Evolutionary conservation across 2,329 filamentous ascomycete species (phyloP).

Genomic region (Paraconiothyrium brasiliense): DNA sequence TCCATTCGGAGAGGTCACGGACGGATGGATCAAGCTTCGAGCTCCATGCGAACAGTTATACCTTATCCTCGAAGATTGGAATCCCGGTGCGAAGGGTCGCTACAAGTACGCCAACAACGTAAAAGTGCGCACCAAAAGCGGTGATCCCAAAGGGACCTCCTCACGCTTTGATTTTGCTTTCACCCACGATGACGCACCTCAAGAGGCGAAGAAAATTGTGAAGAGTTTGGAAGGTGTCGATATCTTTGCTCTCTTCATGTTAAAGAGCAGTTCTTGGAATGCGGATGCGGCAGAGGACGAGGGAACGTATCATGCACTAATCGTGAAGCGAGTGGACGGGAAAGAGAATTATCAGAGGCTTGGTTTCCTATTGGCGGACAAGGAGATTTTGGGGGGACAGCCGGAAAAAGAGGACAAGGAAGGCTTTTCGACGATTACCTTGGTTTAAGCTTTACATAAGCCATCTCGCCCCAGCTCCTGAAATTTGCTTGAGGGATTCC

Average conservation of each 20-base stretch:
- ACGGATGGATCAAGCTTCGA: slow-evolving; percentile 17
- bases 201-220: slow-evolving; percentile 18
- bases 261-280: background rate
- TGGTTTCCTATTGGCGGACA: slow-evolving; percentile 6
- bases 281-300: background rate
- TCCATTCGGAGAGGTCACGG: slow-evolving; percentile 17
- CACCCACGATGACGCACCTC: slow-evolving; percentile 13
- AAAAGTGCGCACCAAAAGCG: slow-evolving; percentile 17
- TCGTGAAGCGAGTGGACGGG: slow-evolving; percentile 12
- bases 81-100: slow-evolving; percentile 12
- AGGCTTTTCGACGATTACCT: background rate
- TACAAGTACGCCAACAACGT: slow-evolving; percentile 11
- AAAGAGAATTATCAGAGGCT: slow-evolving; percentile 15
- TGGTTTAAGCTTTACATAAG: background rate
- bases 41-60: slow-evolving; percentile 15
- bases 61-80: slow-evolving; percentile 7
- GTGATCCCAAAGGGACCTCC: slow-evolving; percentile 5
- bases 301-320: slow-evolving; percentile 10
- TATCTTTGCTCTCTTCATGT: slow-evolving; percentile 18
- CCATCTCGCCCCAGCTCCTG: background rate
- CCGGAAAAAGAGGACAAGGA: slow-evolving; percentile 2
- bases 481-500: background rate
- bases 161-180: slow-evolving; percentile 19
- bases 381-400: slow-evolving; percentile 1
- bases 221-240: slow-evolving; percentile 18